Percentiles rank a stretch among this genome's conserved stretches.
Conservation (phyloP, 2,329 filamentous ascomycete genomes). For the Claviceps pusilla region DNA sequence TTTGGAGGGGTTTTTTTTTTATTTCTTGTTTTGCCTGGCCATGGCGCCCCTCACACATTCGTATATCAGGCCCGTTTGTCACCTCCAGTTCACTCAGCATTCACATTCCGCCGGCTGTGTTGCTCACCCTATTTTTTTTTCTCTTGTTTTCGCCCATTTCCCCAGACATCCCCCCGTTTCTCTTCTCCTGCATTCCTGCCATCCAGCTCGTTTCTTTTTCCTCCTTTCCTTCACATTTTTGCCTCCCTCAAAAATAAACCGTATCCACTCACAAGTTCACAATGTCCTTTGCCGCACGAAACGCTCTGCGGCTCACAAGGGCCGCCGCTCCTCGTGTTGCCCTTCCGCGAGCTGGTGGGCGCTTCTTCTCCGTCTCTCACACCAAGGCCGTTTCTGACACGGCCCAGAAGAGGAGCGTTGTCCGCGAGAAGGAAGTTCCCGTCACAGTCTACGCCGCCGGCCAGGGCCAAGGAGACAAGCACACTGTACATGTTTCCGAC, state of each 20-base stretch:
- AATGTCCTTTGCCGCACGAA: constrained; percentile 23
- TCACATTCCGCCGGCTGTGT: background rate
- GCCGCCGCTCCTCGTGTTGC: constrained; percentile 14
- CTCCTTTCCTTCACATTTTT: background rate
- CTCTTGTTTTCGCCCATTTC: background rate
- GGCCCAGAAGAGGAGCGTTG: constrained; percentile 34
- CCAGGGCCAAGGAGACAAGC: constrained; percentile 39
- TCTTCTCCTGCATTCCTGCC: background rate
- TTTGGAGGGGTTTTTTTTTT: background rate
- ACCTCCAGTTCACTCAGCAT: background rate
- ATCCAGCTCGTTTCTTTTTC: background rate
- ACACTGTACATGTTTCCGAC: constrained; percentile 37
- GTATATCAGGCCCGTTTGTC: constrained; percentile 1
- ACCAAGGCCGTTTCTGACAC: constrained; percentile 21
- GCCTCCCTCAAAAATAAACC: background rate
- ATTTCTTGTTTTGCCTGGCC: background rate
- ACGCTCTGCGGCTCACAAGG: constrained; percentile 20
- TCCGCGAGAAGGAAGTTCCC: constrained; percentile 42
- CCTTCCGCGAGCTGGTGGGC: constrained; percentile 12
- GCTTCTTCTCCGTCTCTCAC: constrained; percentile 20
- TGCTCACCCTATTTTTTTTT: background rate
- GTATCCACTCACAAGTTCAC: constrained; percentile 5
- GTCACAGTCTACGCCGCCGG: constrained; percentile 36
- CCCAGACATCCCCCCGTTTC: background rate
- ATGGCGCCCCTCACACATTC: background rate